Percentiles rank a stretch among this genome's conserved stretches.
These are phyloP conservation scores for Arthrobotrys iridis DNA, from an alignment of 2,329 filamentous ascomycete species.

Conservation along the genomic window DNA sequence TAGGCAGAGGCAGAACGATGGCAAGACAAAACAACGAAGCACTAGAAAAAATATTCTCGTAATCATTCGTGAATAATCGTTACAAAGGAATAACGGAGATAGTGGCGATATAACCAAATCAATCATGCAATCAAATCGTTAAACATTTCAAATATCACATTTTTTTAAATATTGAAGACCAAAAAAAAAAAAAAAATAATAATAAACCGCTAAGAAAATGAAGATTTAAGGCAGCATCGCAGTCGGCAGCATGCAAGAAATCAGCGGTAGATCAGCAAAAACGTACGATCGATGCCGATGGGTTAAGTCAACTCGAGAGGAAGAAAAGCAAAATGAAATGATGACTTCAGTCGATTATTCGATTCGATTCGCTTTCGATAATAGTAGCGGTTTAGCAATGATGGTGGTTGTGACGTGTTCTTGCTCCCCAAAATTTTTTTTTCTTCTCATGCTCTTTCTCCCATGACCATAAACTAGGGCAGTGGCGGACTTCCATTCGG, in stretches of 20 bases:
- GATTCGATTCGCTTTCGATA: neutral
- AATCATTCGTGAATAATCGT: neutral
- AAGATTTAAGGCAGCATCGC: slow-evolving; percentile 11
- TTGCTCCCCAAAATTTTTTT: neutral
- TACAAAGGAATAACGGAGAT: neutral
- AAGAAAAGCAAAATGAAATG: neutral
- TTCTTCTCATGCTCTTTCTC: neutral
- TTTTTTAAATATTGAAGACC: too few relatives aligned
- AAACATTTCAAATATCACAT: too few relatives aligned
- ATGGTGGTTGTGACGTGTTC: slow-evolving; percentile 9
- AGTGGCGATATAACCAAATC: too few relatives aligned
- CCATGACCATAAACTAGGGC: neutral
- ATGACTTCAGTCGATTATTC: too few relatives aligned
- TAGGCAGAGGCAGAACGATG: too few relatives aligned
- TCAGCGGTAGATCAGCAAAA: neutral
- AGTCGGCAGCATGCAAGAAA: neutral
- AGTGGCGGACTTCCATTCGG: neutral
- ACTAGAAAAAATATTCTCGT: neutral
- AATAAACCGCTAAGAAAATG: too few relatives aligned
- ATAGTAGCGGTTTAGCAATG: neutral
- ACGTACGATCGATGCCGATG: neutral
- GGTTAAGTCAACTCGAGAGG: too few relatives aligned
- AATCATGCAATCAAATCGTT: neutral
- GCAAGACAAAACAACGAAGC: neutral
- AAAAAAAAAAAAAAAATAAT: too few relatives aligned